Evolutionary conservation across 805 yeast species (phyloP).

Genomic region (Wickerhamiella brachini): DNA sequence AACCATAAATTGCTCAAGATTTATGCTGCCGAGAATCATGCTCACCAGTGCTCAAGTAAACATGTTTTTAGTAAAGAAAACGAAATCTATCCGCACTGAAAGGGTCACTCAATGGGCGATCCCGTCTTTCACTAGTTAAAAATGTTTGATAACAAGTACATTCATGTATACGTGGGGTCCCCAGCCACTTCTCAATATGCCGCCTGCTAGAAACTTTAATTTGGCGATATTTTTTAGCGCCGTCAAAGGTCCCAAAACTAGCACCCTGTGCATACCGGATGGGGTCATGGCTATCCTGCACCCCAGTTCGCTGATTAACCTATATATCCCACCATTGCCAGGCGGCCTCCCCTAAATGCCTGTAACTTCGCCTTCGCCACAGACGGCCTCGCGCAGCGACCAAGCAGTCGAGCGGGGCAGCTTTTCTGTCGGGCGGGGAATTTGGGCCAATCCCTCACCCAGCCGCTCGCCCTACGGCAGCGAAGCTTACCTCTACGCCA

Average conservation of each 20-base stretch:
- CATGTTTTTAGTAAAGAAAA: no score
- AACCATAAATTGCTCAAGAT: no score
- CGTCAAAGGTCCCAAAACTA: background rate
- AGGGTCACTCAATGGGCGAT: no score
- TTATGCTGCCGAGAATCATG: no score
- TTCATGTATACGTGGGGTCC: no score
- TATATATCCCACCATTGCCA: background rate
- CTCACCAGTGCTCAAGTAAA: no score
- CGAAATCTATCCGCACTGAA: no score
- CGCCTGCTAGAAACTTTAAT: no score
- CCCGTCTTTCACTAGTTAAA: no score
- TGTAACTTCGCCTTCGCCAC: background rate
- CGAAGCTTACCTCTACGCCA: background rate
- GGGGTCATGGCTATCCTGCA: background rate
- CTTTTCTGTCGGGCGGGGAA: background rate
- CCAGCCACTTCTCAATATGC: no score
- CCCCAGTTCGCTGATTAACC: background rate
- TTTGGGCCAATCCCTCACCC: constrained; percentile 1
- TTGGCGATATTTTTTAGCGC: background rate
- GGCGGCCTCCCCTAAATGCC: background rate
- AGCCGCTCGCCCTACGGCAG: background rate
- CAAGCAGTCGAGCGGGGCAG: background rate
- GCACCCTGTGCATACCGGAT: background rate
- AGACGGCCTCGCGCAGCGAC: background rate
- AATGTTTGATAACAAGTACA: no score